Base-by-base conservation (phyloP, 2,329 filamentous ascomycete species). In the Penicillium sp. region DNA sequence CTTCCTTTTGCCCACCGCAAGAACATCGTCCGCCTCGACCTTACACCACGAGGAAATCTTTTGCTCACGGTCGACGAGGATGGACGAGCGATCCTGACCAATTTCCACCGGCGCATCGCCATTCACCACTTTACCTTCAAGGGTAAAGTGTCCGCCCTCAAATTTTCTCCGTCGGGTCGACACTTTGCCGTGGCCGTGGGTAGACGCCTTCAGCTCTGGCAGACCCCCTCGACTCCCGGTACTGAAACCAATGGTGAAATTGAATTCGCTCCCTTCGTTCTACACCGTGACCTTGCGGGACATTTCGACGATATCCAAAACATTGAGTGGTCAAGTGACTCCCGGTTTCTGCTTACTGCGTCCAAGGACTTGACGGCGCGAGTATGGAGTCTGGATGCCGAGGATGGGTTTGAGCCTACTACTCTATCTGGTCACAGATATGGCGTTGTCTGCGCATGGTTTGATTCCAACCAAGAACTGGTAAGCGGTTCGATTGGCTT, bases 61-160 rank as follows among this genome's bases (percentile, higher is more conserved):
- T 85, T 99, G 22, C 88, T 99, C 66, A 92, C 94, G 7, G 85
- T 99, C 67, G 96, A 99, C 80, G 91, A 97, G 79, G 91, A 96
- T 82, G 95, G 95, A 62, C 90, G 91, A 71, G 93, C 94, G 35
- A 96, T 99, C 57, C 83, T 99, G 65, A 97, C 93, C 57, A 96
- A 97, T 73, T 88, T 98, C 40, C 88, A 87, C 30, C 89, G 94
- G 64, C 88, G 93, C 65, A 90, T 97, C 67, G 86, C 90, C 6
- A 88, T 99, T 56, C 96, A 98, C 73, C 89, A 97, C 78, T 97
- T 99, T 77, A 93, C 94, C n/a, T 96, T 99, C 80, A 91, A 90
- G 71, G 85, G 86, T n/a, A 81, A 87, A 14, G 89, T 96, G 42
- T 91, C 92, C 14, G 88, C 93, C 0, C 87, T 99, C 37, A 85